These are phyloP conservation scores for Cucurbitaria berberidis DNA, from an alignment of 2,329 filamentous ascomycete genomes.

Conservation along the genomic window DNA sequence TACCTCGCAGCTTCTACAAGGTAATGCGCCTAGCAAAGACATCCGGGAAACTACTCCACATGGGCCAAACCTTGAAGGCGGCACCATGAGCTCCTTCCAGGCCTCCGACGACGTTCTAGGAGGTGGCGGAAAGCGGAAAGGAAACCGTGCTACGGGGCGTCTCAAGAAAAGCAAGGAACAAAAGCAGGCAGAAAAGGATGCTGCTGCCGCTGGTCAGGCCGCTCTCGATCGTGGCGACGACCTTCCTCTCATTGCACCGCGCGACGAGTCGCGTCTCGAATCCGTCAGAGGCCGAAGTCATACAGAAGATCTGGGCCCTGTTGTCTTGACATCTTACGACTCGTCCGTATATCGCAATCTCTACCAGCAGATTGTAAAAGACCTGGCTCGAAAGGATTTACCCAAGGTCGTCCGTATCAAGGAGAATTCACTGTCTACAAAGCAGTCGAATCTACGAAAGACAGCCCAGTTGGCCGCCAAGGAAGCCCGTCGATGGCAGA, in stretches of 20 bases:
- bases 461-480: conserved; percentile 96
- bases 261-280: conserved; percentile 61
- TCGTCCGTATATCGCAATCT: conserved; percentile 96
- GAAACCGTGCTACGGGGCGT: conserved; percentile 62
- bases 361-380: conserved; percentile 96
- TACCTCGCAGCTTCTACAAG: conserved; percentile 84
- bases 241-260: conserved; percentile 65
- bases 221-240: conserved; percentile 81
- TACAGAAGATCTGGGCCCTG: conserved; percentile 56
- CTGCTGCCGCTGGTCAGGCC: conserved; percentile 85
- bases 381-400: conserved; percentile 91
- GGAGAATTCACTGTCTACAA: conserved; percentile 81
- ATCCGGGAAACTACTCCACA: conserved; percentile 72
- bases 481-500: conserved; percentile 95
- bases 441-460: conserved; percentile 95
- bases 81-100: conserved; percentile 84
- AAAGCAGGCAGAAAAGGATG: conserved; percentile 72
- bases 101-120: conserved; percentile 60
- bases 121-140: conserved; percentile 58
- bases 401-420: conserved; percentile 92
- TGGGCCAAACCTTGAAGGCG: conserved; percentile 82
- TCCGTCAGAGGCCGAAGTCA: conserved; percentile 52
- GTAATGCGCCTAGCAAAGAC: conserved; percentile 77
- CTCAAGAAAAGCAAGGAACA: conserved; percentile 87
- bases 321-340: conserved; percentile 64